phyloP scores from a whole-genome alignment of 495 filamentous ascomycete species.

The Penicillium verhagenii region DNA sequence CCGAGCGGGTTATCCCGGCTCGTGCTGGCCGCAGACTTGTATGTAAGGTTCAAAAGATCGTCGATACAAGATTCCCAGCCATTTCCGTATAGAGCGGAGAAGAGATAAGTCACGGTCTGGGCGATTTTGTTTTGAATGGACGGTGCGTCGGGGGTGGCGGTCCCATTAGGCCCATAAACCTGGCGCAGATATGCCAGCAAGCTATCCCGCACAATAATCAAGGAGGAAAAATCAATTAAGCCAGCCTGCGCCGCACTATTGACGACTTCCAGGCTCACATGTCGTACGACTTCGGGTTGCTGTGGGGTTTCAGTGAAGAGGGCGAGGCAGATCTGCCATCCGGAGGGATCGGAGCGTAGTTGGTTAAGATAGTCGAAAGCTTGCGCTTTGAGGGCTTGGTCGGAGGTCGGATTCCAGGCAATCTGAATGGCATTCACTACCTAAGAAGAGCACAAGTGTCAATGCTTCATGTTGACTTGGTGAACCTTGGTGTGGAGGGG shows the following conservation, averaged over 20 bases:
- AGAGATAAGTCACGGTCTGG: constrained; percentile 91
- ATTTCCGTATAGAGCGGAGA: constrained; percentile 76
- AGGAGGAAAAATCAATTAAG: constrained; percentile 62
- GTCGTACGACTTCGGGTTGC: constrained; percentile 77
- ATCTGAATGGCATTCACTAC: constrained; percentile 92
- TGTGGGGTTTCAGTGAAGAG: constrained; percentile 84
- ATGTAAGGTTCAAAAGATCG: constrained; percentile 73
- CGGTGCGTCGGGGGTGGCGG: constrained; percentile 58
- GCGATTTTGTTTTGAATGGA: constrained; percentile 95
- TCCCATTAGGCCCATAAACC: constrained; percentile 61
- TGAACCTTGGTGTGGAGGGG: constrained; percentile 25
- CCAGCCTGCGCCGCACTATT: constrained; percentile 83
- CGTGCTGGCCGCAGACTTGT: constrained; percentile 45
- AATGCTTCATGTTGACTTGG: constrained; percentile 9
- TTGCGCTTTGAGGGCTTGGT: constrained; percentile 74
- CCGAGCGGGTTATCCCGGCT: constrained; percentile 67
- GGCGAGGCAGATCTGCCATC: constrained; percentile 80
- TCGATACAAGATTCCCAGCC: constrained; percentile 88
- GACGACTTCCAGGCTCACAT: constrained; percentile 84
- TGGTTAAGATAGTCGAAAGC: constrained; percentile 86
- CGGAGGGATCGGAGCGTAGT: constrained; percentile 71
- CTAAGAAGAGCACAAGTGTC: constrained; percentile 41
- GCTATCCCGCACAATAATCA: constrained; percentile 70
- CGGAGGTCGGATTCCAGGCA: constrained; percentile 73
- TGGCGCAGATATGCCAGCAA: constrained; percentile 74